Evolutionary conservation across 306 rosid species (phyloP).

Genomic region (Spatholobus suberectus): DNA sequence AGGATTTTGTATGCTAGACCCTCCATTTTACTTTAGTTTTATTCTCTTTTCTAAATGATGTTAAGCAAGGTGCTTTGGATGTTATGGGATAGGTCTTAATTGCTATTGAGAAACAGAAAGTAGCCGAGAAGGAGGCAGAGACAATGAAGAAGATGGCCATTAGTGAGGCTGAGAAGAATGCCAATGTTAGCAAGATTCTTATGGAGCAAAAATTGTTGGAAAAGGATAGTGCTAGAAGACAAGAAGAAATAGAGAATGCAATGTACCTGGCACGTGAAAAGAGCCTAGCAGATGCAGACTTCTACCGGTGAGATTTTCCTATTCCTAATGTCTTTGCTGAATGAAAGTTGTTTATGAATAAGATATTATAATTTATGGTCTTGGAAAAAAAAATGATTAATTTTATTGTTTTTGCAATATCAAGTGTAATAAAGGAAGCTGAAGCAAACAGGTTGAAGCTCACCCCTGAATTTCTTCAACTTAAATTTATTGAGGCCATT

Average conservation of each 20-base stretch:
- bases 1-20: not conserved
- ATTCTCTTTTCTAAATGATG: constrained; percentile 19
- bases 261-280: constrained; percentile 82
- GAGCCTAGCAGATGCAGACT: constrained; percentile 86
- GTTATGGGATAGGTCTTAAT: constrained; percentile 73
- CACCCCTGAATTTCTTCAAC: constrained; percentile 91
- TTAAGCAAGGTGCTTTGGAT: constrained; percentile 36
- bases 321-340: not conserved
- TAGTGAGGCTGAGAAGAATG: constrained; percentile 96
- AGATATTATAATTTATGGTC: not conserved
- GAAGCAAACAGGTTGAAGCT: constrained; percentile 95
- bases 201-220: constrained; percentile 86
- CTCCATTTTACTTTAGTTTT: not conserved
- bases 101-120: constrained; percentile 81
- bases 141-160: constrained; percentile 89
- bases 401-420: constrained; percentile 31
- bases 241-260: constrained; percentile 80
- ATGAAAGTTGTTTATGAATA: not conserved
- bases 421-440: constrained; percentile 78
- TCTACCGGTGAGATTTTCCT: constrained; percentile 64
- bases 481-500: constrained; percentile 79
- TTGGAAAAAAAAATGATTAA: constrained; percentile 5
- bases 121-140: constrained; percentile 88
- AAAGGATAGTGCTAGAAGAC: constrained; percentile 72
- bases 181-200: constrained; percentile 87